A percentile compares a stretch with the other conserved stretches of the same genome.
phyloP scores from a whole-genome alignment of 2,329 filamentous ascomycete genomes.

The Chrysosphaeria jannelii region DNA sequence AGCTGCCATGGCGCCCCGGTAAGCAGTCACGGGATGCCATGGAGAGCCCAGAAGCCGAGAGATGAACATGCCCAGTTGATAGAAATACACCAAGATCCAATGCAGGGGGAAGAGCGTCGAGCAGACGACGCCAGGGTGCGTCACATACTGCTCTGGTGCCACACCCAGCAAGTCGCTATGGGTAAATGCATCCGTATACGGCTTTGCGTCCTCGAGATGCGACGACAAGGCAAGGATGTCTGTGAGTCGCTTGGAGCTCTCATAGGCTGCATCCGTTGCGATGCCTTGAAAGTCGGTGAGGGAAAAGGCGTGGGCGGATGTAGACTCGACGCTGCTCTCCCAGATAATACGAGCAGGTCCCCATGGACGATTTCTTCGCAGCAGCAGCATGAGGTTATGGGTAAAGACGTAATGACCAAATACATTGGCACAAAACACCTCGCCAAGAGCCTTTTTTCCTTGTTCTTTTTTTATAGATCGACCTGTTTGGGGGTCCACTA shows the following conservation, averaged over 20 bases:
- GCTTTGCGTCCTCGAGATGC: conserved; percentile 28
- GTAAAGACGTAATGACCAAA: conserved; percentile 85
- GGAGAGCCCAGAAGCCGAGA: conserved; percentile 55
- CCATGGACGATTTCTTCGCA: conserved; percentile 13
- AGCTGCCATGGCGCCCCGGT: conserved; percentile 44
- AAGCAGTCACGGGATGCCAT: conserved; percentile 58
- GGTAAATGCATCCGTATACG: conserved; percentile 22
- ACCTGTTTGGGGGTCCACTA: conserved; percentile 15
- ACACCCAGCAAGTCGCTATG: no score
- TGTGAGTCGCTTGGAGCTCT: conserved; percentile 62
- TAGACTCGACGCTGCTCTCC: conserved; percentile 56
- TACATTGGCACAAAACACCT: conserved; percentile 72
- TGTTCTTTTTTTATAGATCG: no score
- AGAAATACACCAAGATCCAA: conserved; percentile 35
- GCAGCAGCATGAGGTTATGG: conserved; percentile 48
- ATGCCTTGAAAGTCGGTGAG: conserved; percentile 51
- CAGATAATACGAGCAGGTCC: conserved; percentile 42
- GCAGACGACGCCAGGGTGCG: conserved; percentile 64
- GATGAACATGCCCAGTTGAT: conserved; percentile 36
- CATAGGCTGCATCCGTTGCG: conserved; percentile 34
- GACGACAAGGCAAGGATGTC: conserved; percentile 56
- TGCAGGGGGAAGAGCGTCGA: conserved; percentile 55
- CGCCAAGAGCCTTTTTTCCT: conserved; percentile 33
- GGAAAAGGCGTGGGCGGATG: conserved; percentile 17
- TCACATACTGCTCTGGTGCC: conserved; percentile 55